Percentiles rank a stretch among this genome's conserved stretches.
phyloP scores from a whole-genome alignment of 768 basidiomycete genomes.

The Tricholoma hemisulphureum region DNA sequence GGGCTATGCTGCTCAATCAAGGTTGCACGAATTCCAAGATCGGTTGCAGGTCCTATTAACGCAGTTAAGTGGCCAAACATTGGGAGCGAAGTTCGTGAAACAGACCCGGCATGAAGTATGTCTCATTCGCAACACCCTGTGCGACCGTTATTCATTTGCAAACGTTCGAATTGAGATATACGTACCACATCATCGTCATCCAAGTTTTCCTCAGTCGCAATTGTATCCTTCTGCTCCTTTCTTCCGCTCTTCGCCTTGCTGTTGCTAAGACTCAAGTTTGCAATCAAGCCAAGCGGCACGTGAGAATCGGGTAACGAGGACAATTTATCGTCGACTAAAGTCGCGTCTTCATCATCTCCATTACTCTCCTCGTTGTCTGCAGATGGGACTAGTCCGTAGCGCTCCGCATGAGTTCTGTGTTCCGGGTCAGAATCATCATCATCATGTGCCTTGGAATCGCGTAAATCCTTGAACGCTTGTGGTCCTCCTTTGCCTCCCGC shows the following conservation, averaged over 20 bases:
- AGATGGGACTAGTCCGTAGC: conserved; percentile 15
- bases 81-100: neutral
- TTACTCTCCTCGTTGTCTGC: conserved; percentile 28
- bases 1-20: conserved; percentile 78
- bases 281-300: conserved; percentile 75
- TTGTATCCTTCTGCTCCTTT: conserved; percentile 37
- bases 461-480: conserved; percentile 45
- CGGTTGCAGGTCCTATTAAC: conserved; percentile 61
- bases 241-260: conserved; percentile 42
- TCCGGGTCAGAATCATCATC: conserved; percentile 46
- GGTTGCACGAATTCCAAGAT: conserved; percentile 65
- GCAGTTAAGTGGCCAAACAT: neutral
- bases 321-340: conserved; percentile 44
- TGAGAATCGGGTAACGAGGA: conserved; percentile 63
- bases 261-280: conserved; percentile 65
- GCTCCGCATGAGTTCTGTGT: conserved; percentile 29
- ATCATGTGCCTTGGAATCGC: conserved; percentile 25
- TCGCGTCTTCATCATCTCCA: conserved; percentile 33
- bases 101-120: conserved; percentile 75
- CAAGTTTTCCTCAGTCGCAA: conserved; percentile 39
- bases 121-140: conserved; percentile 78
- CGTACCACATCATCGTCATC: conserved; percentile 67
- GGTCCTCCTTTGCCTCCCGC: conserved; percentile 43
- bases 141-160: conserved; percentile 6
- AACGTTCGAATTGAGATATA: conserved; percentile 17